Percentiles rank a stretch among this genome's conserved stretches.
phyloP scores from a whole-genome alignment of 768 basidiomycete species.

The Rubroboletus pulcherrimus region DNA sequence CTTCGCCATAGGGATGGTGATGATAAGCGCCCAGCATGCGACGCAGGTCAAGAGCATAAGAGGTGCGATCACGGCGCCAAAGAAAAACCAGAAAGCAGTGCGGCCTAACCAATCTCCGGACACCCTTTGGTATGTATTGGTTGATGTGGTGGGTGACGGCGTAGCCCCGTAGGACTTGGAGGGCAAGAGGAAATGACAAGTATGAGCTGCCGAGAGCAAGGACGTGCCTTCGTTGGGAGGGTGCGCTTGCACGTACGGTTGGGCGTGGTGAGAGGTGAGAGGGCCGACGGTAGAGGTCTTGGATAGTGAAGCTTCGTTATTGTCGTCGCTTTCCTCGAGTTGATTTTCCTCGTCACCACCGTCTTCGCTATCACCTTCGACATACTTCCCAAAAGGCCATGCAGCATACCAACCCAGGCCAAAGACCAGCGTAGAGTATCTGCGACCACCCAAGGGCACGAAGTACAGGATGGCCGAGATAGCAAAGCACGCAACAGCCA shows the following conservation, averaged over 20 bases:
- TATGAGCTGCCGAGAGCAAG: constrained; percentile 34
- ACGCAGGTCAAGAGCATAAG: constrained; percentile 83
- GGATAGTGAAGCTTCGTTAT: constrained; percentile 32
- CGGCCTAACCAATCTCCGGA: constrained; percentile 58
- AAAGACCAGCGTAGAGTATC: constrained; percentile 81
- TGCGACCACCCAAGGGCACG: constrained; percentile 76
- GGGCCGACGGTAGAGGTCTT: constrained; percentile 45
- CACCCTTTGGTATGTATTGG: constrained; percentile 21
- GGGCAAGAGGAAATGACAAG: constrained; percentile 36
- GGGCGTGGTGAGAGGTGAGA: constrained; percentile 26
- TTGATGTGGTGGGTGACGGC: constrained; percentile 27
- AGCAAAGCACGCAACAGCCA: constrained; percentile 65
- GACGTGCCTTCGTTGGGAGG: constrained; percentile 46
- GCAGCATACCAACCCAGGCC: constrained; percentile 95
- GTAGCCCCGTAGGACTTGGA: constrained; percentile 73
- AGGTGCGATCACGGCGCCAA: constrained; percentile 80
- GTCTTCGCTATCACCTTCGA: constrained; percentile 69
- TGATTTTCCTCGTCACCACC: constrained; percentile 40
- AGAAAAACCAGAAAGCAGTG: constrained; percentile 75
- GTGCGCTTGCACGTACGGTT: constrained; percentile 5
- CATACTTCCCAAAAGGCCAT: constrained; percentile 99
- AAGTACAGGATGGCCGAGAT: constrained; percentile 66
- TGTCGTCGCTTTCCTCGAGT: constrained; percentile 17
- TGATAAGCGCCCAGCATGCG: constrained; percentile 91
- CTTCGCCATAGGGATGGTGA: constrained; percentile 98